Evolutionary conservation across 164 flowering plant genomes (phyloP).

Genomic region (Vitis labrusca): DNA sequence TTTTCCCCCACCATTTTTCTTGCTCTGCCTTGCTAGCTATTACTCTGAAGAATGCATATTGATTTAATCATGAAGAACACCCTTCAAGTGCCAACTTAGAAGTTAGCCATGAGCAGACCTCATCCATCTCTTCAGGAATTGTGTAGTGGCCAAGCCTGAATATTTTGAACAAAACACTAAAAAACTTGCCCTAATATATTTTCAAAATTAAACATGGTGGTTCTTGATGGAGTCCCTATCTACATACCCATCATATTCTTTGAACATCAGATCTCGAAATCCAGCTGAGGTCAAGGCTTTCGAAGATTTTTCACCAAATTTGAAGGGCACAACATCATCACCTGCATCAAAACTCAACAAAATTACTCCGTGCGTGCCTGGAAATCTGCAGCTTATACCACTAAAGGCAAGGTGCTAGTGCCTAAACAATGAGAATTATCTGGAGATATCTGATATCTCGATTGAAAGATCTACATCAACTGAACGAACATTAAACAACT

Average conservation of each 20-base stretch:
- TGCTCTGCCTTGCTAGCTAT: too few species aligned
- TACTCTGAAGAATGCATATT: too few species aligned
- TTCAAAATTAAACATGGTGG: neutral
- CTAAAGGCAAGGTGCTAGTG: neutral
- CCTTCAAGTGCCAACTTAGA: constrained; percentile 46
- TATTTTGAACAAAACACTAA: neutral
- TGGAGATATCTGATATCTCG: neutral
- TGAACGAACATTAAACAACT: too few species aligned
- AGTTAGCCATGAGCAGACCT: constrained; percentile 48
- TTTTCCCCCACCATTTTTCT: too few species aligned
- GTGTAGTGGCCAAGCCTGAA: constrained; percentile 61
- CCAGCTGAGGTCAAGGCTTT: constrained; percentile 26
- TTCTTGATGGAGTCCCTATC: neutral
- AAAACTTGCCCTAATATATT: neutral
- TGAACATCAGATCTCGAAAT: constrained; percentile 36
- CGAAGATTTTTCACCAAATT: constrained; percentile 46
- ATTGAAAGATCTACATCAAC: neutral
- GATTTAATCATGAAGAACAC: constrained; percentile 10
- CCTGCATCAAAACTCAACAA: constrained; percentile 20
- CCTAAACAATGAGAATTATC: neutral
- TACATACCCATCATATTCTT: constrained; percentile 37
- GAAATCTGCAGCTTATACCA: neutral
- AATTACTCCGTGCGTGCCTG: neutral
- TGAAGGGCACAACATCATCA: constrained; percentile 47
- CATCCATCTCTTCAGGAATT: constrained; percentile 54